Conservation (phyloP, 306 rosid species). For the Cucurbita argyrosperma region DNA sequence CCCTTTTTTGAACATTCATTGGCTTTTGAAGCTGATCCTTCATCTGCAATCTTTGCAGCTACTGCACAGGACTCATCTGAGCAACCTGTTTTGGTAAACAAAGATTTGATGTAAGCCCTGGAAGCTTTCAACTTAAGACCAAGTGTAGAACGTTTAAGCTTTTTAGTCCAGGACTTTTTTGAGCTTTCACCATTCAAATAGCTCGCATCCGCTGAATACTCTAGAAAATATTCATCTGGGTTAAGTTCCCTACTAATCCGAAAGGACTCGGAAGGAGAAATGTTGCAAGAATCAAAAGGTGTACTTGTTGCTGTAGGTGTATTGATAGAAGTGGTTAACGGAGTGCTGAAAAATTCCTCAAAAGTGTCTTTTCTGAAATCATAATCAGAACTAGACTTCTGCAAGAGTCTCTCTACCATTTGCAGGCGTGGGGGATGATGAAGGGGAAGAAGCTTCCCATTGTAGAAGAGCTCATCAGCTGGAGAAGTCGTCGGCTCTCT, state of each 20-base stretch:
- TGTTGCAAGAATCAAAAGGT: constrained; percentile 82
- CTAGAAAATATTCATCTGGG: constrained; percentile 39
- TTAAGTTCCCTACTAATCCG: constrained; percentile 63
- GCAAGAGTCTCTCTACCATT: constrained; percentile 74
- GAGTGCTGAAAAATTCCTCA: constrained; percentile 67
- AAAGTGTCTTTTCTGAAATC: constrained; percentile 24
- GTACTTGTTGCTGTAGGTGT: constrained; percentile 50
- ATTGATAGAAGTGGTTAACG: constrained; percentile 47
- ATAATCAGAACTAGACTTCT: constrained; percentile 26
- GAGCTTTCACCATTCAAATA: constrained; percentile 24
- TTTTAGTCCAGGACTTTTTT: constrained; percentile 69
- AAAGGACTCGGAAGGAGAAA: constrained; percentile 62
- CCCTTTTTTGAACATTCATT: constrained; percentile 32
- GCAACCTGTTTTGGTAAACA: constrained; percentile 69
- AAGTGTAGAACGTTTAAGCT: constrained; percentile 54
- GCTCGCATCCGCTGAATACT: constrained; percentile 17
- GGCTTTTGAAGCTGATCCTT: constrained; percentile 49
- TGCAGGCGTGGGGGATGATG: constrained; percentile 85
- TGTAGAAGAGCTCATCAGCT: constrained; percentile 99
- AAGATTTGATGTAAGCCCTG: constrained; percentile 68
- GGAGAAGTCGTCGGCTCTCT: constrained; percentile 67
- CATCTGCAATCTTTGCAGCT: constrained; percentile 53
- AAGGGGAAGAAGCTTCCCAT: constrained; percentile 95
- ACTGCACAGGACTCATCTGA: constrained; percentile 55
- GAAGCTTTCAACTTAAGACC: constrained; percentile 79